Percentiles rank a stretch among this genome's conserved stretches.
Evolutionary conservation across 2,329 filamentous ascomycete genomes (phyloP).

Genomic region (Penicillium sp.): DNA sequence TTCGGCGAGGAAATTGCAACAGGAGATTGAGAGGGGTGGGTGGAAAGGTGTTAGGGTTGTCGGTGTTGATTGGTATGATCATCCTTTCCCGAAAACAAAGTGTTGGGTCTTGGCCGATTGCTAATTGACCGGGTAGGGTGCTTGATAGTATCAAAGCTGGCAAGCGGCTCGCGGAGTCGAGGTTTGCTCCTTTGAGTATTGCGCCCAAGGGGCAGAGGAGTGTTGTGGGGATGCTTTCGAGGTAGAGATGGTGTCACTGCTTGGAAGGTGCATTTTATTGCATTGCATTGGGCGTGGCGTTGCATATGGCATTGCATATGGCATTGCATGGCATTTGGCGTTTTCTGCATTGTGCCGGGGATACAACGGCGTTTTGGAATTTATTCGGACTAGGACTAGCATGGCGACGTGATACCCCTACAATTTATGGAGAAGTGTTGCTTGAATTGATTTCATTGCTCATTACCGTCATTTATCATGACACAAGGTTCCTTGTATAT

Average conservation of each 20-base stretch:
- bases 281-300: not conserved
- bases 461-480: constrained; percentile 22
- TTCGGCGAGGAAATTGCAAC: constrained; percentile 74
- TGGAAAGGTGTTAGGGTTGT: constrained; percentile 76
- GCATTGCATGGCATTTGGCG: constrained; percentile 3
- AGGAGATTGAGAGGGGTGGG: constrained; percentile 67
- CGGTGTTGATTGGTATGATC: constrained; percentile 70
- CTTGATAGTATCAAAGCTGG: constrained; percentile 78
- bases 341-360: not conserved
- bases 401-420: not conserved
- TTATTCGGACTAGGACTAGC: not conserved
- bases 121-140: constrained; percentile 54
- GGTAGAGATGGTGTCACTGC: not conserved
- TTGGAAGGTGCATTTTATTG: not conserved
- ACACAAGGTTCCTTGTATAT: constrained; percentile 7
- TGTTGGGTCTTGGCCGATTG: constrained; percentile 14
- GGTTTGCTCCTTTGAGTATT: constrained; percentile 65
- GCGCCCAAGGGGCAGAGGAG: constrained; percentile 63
- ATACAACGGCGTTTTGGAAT: not conserved
- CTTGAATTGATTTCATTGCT: constrained; percentile 7
- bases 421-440: not conserved
- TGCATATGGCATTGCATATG: not conserved
- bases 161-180: constrained; percentile 70
- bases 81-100: constrained; percentile 6
- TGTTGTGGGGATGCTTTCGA: constrained; percentile 55